Percentiles rank a stretch among this genome's conserved stretches.
Conservation (phyloP, 148 eudicot genomes). For the Nepenthes mirabilis region DNA sequence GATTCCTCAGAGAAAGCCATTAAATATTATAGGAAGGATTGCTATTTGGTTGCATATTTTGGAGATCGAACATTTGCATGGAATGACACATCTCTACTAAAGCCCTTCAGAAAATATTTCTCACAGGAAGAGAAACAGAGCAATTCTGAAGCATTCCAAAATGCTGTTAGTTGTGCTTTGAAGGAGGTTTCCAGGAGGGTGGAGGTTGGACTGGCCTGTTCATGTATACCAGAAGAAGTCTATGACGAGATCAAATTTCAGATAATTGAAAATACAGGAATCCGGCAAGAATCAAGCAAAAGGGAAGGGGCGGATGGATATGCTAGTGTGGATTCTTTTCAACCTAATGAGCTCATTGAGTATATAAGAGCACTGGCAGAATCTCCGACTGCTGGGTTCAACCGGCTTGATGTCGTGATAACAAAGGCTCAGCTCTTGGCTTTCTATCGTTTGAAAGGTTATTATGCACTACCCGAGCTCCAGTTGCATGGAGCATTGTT, state of each 20-base stretch:
- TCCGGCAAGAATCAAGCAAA: constrained; percentile 45
- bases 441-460: constrained; percentile 46
- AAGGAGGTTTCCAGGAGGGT: constrained; percentile 74
- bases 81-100: constrained; percentile 63
- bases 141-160: constrained; percentile 59
- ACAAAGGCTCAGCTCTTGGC: constrained; percentile 75
- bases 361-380: constrained; percentile 52
- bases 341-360: constrained; percentile 47
- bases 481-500: constrained; percentile 33
- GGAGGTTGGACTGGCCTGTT: constrained; percentile 70
- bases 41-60: constrained; percentile 85
- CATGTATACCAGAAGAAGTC: constrained; percentile 50
- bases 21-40: constrained; percentile 58
- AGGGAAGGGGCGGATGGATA: constrained; percentile 43
- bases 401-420: constrained; percentile 44
- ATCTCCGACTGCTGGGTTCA: constrained; percentile 34
- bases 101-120: constrained; percentile 65
- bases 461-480: constrained; percentile 33
- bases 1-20: constrained; percentile 88
- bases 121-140: constrained; percentile 68
- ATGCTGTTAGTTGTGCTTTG: constrained; percentile 71
- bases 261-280: constrained; percentile 62
- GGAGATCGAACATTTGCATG: constrained; percentile 88
- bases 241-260: constrained; percentile 45
- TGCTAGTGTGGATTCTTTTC: constrained; percentile 31